These are phyloP conservation scores for Daedaleopsis sinensis DNA, from an alignment of 768 basidiomycete species.

Conservation along the genomic window DNA sequence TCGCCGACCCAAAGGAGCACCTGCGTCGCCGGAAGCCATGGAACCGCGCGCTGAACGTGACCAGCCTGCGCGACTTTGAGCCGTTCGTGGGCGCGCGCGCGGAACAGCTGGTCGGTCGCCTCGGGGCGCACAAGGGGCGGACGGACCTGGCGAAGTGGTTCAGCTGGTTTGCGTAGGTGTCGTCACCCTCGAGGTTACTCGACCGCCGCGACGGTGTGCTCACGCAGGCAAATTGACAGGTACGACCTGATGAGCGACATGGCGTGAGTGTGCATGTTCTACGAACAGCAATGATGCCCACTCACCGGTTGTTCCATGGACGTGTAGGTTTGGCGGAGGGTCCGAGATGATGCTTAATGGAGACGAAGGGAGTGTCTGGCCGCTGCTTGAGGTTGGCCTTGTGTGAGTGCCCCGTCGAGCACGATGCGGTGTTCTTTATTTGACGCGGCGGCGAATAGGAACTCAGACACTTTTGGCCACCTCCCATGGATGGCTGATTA, in stretches of 20 bases:
- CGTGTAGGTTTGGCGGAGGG: conserved; percentile 39
- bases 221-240: conserved; percentile 21
- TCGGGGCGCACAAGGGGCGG: conserved; percentile 15
- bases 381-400: conserved; percentile 32
- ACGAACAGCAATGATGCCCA: background rate
- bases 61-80: conserved; percentile 37
- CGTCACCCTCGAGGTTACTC: background rate
- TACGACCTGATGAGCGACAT: conserved; percentile 38
- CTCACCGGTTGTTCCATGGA: background rate
- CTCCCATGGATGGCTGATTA: conserved; percentile 30
- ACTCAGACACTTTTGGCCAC: conserved; percentile 21
- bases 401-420: conserved; percentile 25
- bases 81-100: conserved; percentile 27
- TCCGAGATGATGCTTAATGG: conserved; percentile 42
- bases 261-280: conserved; percentile 25
- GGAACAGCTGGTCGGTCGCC: conserved; percentile 30
- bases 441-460: conserved; percentile 17
- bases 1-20: conserved; percentile 37
- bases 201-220: background rate
- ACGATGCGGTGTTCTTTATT: conserved; percentile 4
- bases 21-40: conserved; percentile 41
- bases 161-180: conserved; percentile 41
- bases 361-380: conserved; percentile 36
- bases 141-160: conserved; percentile 41
- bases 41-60: conserved; percentile 40